Conservation (phyloP, 2,329 filamentous ascomycete genomes). For the Claviceps sp. region DNA sequence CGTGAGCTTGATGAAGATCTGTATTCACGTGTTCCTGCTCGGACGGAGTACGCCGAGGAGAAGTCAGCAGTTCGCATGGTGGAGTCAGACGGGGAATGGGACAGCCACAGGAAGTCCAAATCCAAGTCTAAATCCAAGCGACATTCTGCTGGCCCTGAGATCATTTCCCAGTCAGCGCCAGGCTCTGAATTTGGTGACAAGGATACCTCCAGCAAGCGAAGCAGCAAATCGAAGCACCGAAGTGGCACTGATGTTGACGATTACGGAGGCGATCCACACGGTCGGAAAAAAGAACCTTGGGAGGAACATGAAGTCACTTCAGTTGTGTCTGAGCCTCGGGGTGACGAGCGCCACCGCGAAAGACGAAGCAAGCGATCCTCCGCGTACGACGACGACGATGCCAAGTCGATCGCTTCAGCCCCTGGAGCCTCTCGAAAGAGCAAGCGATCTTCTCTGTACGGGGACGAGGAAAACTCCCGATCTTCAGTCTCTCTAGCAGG, state of each 20-base stretch:
- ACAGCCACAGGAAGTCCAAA: slow-evolving; percentile 19
- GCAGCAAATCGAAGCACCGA: slow-evolving; percentile 26
- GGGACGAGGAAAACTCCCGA: slow-evolving; percentile 31
- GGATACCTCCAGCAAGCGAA: slow-evolving; percentile 23
- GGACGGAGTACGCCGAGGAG: slow-evolving; percentile 18
- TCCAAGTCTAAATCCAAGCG: slow-evolving; percentile 23
- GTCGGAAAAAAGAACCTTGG: slow-evolving; percentile 25
- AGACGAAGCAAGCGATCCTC: slow-evolving; percentile 14
- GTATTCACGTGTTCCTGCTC: slow-evolving; percentile 14
- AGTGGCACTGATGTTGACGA: slow-evolving; percentile 20
- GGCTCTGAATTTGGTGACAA: slow-evolving; percentile 24
- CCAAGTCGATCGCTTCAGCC: slow-evolving; percentile 25
- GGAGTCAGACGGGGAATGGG: slow-evolving; percentile 22
- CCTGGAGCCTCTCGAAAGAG: slow-evolving; percentile 9
- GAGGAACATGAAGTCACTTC: slow-evolving; percentile 36
- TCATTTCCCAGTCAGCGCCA: slow-evolving; percentile 18
- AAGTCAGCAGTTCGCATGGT: slow-evolving; percentile 6
- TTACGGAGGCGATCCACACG: slow-evolving; percentile 23
- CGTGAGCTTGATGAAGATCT: slow-evolving; percentile 16
- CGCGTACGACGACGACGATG: slow-evolving; percentile 29
- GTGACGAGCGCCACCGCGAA: slow-evolving; percentile 20
- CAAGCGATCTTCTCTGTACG: slow-evolving; percentile 19
- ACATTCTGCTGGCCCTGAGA: slow-evolving; percentile 17
- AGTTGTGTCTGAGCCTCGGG: slow-evolving; percentile 32
- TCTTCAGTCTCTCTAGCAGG: slow-evolving; percentile 20